Percentiles rank a stretch among this genome's conserved stretches.
phyloP scores from a whole-genome alignment of 169 alveolate species.

The Babesia bovis region DNA sequence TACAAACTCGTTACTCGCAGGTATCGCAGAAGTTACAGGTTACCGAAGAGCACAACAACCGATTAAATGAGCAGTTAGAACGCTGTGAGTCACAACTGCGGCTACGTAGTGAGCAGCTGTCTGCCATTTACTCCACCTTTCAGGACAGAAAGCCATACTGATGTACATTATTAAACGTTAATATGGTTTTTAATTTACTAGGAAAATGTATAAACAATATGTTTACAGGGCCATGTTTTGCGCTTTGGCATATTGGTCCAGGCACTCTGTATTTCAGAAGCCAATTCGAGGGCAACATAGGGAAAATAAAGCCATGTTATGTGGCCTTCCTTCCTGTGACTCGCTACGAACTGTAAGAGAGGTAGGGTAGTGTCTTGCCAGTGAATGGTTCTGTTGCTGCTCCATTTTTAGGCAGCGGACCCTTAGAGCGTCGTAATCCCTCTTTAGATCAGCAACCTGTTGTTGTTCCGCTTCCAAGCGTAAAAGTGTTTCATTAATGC shows the following conservation, averaged over 20 bases:
- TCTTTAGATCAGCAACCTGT: slow-evolving; percentile 31
- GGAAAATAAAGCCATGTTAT: slow-evolving; percentile 13
- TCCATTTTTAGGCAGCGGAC: slow-evolving; percentile 55
- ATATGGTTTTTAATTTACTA: slow-evolving; percentile 7
- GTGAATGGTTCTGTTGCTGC: neutral
- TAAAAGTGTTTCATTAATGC: slow-evolving; percentile 10
- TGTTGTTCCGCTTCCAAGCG: slow-evolving; percentile 46
- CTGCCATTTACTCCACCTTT: slow-evolving; percentile 34
- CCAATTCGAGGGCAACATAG: slow-evolving; percentile 42
- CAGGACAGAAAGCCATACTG: slow-evolving; percentile 39
- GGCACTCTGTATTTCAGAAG: neutral
- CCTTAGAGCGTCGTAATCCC: slow-evolving; percentile 35
- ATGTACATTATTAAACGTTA: slow-evolving; percentile 26
- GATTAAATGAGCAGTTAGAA: slow-evolving; percentile 28
- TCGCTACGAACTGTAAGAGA: neutral
- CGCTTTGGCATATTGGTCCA: neutral
- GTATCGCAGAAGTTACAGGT: slow-evolving; percentile 19
- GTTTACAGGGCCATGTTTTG: neutral
- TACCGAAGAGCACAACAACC: slow-evolving; percentile 30
- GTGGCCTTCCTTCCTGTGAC: neutral
- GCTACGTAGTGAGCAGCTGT: slow-evolving; percentile 40
- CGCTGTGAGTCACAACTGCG: slow-evolving; percentile 32
- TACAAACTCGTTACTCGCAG: slow-evolving; percentile 16
- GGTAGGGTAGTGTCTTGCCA: neutral
- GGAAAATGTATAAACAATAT: neutral